These are phyloP conservation scores for Pseudoperonospora humuli DNA, from an alignment of 352 stramenopile genomes.

Conservation along the genomic window DNA sequence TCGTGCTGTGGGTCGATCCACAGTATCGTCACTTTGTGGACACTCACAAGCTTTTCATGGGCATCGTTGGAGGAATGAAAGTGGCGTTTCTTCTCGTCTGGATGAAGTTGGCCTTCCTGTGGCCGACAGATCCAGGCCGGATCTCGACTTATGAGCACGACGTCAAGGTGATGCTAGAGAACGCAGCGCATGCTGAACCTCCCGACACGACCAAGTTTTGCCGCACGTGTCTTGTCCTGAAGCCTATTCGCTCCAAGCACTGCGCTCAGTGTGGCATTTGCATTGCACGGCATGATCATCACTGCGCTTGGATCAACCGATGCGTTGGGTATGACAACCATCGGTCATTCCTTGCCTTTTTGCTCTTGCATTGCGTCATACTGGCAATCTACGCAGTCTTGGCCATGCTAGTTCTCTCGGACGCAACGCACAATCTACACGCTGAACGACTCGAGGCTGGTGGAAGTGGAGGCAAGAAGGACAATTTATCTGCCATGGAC, in stretches of 20 bases:
- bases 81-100: conserved; percentile 45
- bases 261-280: conserved; percentile 69
- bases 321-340: conserved; percentile 80
- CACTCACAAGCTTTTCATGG: conserved; percentile 30
- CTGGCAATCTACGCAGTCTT: conserved; percentile 42
- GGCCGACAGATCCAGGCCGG: conserved; percentile 44
- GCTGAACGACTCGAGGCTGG: conserved; percentile 16
- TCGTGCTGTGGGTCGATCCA: conserved; percentile 49
- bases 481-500: conserved; percentile 35
- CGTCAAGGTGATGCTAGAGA: conserved; percentile 41
- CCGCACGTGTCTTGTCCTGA: conserved; percentile 59
- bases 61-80: conserved; percentile 32
- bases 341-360: conserved; percentile 66
- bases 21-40: conserved; percentile 31
- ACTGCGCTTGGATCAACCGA: conserved; percentile 84
- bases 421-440: conserved; percentile 30
- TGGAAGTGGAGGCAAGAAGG: conserved; percentile 11
- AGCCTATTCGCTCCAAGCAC: conserved; percentile 76
- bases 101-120: conserved; percentile 44
- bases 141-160: conserved; percentile 48
- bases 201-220: conserved; percentile 48
- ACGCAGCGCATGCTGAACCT: conserved; percentile 33
- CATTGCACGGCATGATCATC: conserved; percentile 79
- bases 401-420: conserved; percentile 30
- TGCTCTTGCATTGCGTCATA: conserved; percentile 54